Percentiles rank a stretch among this genome's conserved stretches.
Evolutionary conservation across 2,329 filamentous ascomycete genomes (phyloP).

Genomic region (Aschersonia sp.): DNA sequence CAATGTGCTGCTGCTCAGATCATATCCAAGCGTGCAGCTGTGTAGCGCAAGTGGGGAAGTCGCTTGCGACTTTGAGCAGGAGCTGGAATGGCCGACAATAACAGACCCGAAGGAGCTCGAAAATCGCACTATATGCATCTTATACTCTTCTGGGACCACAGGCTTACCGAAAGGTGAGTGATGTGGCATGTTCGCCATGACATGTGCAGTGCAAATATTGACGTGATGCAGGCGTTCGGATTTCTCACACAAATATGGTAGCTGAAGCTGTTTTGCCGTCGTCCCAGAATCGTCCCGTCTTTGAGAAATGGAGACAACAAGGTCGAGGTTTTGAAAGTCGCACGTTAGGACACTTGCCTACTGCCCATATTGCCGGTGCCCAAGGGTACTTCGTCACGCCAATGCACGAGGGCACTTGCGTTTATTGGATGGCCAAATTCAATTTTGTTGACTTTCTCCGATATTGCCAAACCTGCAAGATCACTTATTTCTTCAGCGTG

Average conservation of each 20-base stretch:
- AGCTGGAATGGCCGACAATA: slow-evolving; percentile 37
- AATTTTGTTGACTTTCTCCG: slow-evolving; percentile 39
- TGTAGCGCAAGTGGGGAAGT: slow-evolving; percentile 10
- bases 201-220: background rate
- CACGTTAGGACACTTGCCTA: slow-evolving; percentile 27
- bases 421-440: slow-evolving; percentile 51
- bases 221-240: slow-evolving; percentile 17
- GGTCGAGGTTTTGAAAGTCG: slow-evolving; percentile 14
- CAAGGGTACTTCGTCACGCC: slow-evolving; percentile 27
- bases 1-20: slow-evolving; percentile 36
- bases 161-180: slow-evolving; percentile 27
- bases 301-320: slow-evolving; percentile 10
- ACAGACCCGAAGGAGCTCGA: slow-evolving; percentile 31
- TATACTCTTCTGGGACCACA: slow-evolving; percentile 35
- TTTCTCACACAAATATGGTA: slow-evolving; percentile 31
- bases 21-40: slow-evolving; percentile 14
- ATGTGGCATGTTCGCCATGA: no score
- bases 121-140: slow-evolving; percentile 23
- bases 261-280: slow-evolving; percentile 17
- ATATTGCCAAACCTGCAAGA: slow-evolving; percentile 31
- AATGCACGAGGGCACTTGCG: slow-evolving; percentile 26
- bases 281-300: slow-evolving; percentile 14
- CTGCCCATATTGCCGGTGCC: slow-evolving; percentile 31
- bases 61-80: slow-evolving; percentile 15
- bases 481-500: slow-evolving; percentile 43